phyloP scores from a whole-genome alignment of 805 yeast species.

The Yamadazyma insecticola region DNA sequence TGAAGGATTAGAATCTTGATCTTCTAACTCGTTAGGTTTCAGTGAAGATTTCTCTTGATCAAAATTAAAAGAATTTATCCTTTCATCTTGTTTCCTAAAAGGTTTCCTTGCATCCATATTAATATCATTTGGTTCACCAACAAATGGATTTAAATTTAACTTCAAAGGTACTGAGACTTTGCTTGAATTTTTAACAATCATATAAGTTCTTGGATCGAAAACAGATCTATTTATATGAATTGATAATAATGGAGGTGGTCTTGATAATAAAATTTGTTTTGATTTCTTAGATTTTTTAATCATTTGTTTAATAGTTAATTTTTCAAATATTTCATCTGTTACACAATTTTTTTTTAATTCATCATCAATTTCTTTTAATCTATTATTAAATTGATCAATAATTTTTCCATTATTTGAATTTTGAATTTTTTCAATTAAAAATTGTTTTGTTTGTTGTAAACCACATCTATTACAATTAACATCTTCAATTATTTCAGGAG shows the following conservation, averaged over 20 bases:
- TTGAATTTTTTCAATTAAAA: conserved; percentile 42
- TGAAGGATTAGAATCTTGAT: conserved; percentile 1
- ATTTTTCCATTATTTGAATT: conserved; percentile 38
- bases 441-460: conserved; percentile 54
- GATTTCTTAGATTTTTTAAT: conserved; percentile 73
- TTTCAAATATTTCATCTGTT: conserved; percentile 73
- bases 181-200: conserved; percentile 79
- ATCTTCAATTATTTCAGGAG: conserved; percentile 84
- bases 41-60: background rate
- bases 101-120: conserved; percentile 77
- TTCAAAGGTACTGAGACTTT: conserved; percentile 70
- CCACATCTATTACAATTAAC: conserved; percentile 96
- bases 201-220: conserved; percentile 81
- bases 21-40: background rate
- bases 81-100: conserved; percentile 59
- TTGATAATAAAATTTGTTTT: conserved; percentile 72
- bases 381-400: conserved; percentile 20
- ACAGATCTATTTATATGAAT: conserved; percentile 91
- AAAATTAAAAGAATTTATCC: conserved; percentile 1
- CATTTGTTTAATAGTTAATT: conserved; percentile 69
- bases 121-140: conserved; percentile 63
- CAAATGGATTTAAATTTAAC: conserved; percentile 64
- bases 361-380: conserved; percentile 25
- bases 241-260: conserved; percentile 79
- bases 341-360: conserved; percentile 67